phyloP scores from a whole-genome alignment of 179 eudicot genomes.

The Silene noctiflora region DNA sequence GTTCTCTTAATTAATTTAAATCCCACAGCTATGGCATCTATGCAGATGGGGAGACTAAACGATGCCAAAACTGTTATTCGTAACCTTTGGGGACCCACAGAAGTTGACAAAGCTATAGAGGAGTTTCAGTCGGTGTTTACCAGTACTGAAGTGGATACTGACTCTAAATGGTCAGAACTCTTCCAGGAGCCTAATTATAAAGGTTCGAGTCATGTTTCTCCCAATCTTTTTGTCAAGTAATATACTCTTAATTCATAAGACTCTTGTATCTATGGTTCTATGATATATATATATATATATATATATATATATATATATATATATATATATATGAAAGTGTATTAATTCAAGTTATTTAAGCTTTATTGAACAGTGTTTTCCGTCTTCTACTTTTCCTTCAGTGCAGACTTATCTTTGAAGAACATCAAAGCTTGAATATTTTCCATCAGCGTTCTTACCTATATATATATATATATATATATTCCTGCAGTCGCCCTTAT shows the following conservation, averaged over 20 bases:
- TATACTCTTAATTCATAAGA: no score
- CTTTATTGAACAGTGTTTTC: no score
- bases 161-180: conserved; percentile 68
- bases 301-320: no score
- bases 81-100: conserved; percentile 65
- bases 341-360: no score
- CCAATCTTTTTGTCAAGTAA: background rate
- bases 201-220: conserved; percentile 39
- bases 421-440: no score
- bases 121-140: conserved; percentile 58
- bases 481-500: conserved; percentile 63
- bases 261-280: no score
- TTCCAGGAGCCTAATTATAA: conserved; percentile 66
- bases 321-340: no score
- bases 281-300: no score
- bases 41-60: conserved; percentile 62
- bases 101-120: conserved; percentile 64
- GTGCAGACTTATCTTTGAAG: background rate
- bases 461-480: conserved; percentile 7
- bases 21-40: conserved; percentile 1
- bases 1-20: background rate
- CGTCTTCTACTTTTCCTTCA: no score
- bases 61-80: conserved; percentile 56
- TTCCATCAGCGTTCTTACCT: conserved; percentile 9
- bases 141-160: conserved; percentile 42